Base-by-base conservation (phyloP, 345 rosid genomes). In the Brassica cretica region DNA sequence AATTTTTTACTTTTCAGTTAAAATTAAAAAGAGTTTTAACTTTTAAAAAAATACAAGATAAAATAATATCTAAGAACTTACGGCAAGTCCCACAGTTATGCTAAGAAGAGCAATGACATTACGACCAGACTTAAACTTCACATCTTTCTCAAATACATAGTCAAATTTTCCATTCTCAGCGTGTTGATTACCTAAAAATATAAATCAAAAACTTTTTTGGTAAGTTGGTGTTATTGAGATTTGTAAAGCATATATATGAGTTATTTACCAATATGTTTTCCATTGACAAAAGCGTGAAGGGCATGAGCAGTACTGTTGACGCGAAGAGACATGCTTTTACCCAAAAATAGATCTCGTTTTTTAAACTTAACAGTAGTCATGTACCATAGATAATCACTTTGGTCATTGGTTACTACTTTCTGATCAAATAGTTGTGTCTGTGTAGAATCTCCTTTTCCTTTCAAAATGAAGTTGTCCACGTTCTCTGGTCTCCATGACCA, bases 261-360 rank as follows among this genome's bases (percentile, higher is more conserved):
- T n/a, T 27, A 15, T 16, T 74, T 49, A 58, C 74, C 70, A 19
- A 84, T 10, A 59, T 84, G 66, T 11, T 82, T 6, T 29, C 94
- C 94, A 53, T 91, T 88, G 25, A 89, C 82, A 70, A 77, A 89
- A 16, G 81, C 87, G 24, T 91, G 94, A 66, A 90, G 77, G 14
- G 88, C 78, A 27, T 87, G 90, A 11, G 93, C 88, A 6, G 81
- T 84, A 21, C 85, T 81, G 12, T 39, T 39, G 44, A 39, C 4
- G 44, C 44, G 44, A 39, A 39, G 44, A 39, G 12, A 39, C 46
- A 39, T 9, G 46, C 4, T 39, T 39, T 39, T 39, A 39, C 46
- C 46, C 46, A 39, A 39, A 39, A 39, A 39, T 10, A 4, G 46
- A 39, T 39, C 46, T 39, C 46, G 46, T 10, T 39, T 39, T 39